Evolutionary conservation across 2,329 filamentous ascomycete genomes (phyloP).

Genomic region (Pseudohalonectria lignicola): DNA sequence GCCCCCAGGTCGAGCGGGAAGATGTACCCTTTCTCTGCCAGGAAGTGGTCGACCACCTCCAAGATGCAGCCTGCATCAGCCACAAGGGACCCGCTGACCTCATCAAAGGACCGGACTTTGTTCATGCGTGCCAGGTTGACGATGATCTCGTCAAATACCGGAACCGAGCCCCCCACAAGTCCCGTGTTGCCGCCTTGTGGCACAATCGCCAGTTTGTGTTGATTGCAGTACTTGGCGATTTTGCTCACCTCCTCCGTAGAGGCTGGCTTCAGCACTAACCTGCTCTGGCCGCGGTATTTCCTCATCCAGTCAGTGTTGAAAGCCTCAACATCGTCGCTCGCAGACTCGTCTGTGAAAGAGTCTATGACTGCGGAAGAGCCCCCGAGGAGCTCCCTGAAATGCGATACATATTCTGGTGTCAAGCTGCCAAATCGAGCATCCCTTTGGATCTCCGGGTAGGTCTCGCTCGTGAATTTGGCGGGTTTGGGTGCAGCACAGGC

Average conservation of each 20-base stretch:
- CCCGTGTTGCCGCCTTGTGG: conserved; percentile 97
- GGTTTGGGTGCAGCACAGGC: not conserved
- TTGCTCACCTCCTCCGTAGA: conserved; percentile 82
- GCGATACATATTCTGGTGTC: conserved; percentile 66
- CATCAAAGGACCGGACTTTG: conserved; percentile 81
- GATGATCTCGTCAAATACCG: conserved; percentile 97
- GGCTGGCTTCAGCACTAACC: conserved; percentile 75
- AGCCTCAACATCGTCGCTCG: conserved; percentile 69
- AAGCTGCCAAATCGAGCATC: conserved; percentile 65
- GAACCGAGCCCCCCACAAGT: conserved; percentile 87
- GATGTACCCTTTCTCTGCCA: conserved; percentile 74
- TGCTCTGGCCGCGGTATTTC: conserved; percentile 88
- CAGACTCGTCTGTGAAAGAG: conserved; percentile 60
- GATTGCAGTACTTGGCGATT: conserved; percentile 90
- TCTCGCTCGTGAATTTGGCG: conserved; percentile 69
- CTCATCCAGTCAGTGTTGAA: conserved; percentile 99
- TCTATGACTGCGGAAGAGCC: conserved; percentile 73
- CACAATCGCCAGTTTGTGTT: conserved; percentile 82
- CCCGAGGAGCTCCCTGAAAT: conserved; percentile 74
- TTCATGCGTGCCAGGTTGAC: conserved; percentile 88
- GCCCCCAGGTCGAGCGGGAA: conserved; percentile 97
- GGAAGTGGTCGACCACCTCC: conserved; percentile 76
- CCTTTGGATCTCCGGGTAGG: conserved; percentile 73
- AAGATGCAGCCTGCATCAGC: conserved; percentile 86
- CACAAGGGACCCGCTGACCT: conserved; percentile 82